Evolutionary conservation across 768 basidiomycete genomes (phyloP), one percentile per base, ranked within the genome.

Genomic region (Phaeolepiota aurea): DNA sequence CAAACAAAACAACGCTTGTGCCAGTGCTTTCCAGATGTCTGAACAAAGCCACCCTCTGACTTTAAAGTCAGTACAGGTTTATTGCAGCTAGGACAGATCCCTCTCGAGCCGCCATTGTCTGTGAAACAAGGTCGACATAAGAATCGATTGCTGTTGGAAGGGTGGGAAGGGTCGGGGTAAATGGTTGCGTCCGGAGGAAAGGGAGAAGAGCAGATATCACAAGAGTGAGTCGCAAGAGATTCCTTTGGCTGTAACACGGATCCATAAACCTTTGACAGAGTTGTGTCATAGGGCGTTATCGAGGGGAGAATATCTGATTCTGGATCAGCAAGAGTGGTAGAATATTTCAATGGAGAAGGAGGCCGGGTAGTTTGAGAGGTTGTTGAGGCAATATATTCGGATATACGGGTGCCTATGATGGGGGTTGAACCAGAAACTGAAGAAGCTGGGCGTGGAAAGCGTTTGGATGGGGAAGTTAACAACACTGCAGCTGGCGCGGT

Each of bases 171-270:
- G 50, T 88, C 81, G 1, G 88, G 88, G 53, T 87, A 91, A 44
- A 91, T 87, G 20, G 88, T 91, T 15, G 83, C 76, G 55, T 91
- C 87, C 2, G 87, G 87, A 23, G 78, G 74, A 52, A 90, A 91
- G 7, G 69, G 63, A 0, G 68, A 57, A 12, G 66, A 62, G 54
- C 88, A 91, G 10, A 77, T 55, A 22, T 72, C 73, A 54, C 88
- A 91, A 2, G 76, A 74, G 51, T 82, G 80, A 19, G 78, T 72
- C 5, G 71, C 56, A n/a, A 89, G 68, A 4, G 81, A 72, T 52
- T 84, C 84, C 48, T 79, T 79, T 16, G 85, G 77, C 53, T 89
- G 87, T 13, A 91, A 64, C 16, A 91, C 73, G 0, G 88, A 88
- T 19, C 88, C 88, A 48, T 88, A 90, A 3, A 82, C 87, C 58